Percentiles rank a stretch among this genome's conserved stretches.
Conservation (phyloP, 768 basidiomycete species). For the Gloeopeniophorella convolvens region DNA sequence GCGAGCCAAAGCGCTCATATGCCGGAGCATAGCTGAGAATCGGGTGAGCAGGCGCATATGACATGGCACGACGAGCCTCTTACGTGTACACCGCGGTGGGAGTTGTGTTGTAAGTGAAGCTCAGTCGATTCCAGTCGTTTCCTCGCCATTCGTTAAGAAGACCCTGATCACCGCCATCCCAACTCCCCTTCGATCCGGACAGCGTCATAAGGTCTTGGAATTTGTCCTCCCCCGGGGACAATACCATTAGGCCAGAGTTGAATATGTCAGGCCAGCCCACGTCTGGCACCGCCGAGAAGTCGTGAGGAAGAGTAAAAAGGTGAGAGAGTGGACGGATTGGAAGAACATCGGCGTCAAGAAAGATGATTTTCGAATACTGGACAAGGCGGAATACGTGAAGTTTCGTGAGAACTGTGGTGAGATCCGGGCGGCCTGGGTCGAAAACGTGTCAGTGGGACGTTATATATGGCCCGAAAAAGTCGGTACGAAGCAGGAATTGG, state of each 20-base stretch:
- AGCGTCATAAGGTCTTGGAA: constrained; percentile 69
- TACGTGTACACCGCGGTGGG: constrained; percentile 96
- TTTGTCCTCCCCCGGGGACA: constrained; percentile 75
- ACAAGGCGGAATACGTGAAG: constrained; percentile 91
- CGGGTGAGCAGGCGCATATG: constrained; percentile 1
- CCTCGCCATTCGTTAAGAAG: constrained; percentile 94
- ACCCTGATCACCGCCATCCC: constrained; percentile 99
- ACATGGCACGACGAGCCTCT: constrained; percentile 30
- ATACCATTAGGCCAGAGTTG: constrained; percentile 93
- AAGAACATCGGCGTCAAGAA: constrained; percentile 89
- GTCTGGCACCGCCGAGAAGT: constrained; percentile 92
- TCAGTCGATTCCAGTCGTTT: constrained; percentile 83
- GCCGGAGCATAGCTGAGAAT: constrained; percentile 84
- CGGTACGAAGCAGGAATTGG: background rate
- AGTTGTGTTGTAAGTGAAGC: constrained; percentile 97
- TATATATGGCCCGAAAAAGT: background rate
- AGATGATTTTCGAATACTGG: constrained; percentile 80
- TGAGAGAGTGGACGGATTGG: constrained; percentile 85
- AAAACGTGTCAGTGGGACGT: background rate
- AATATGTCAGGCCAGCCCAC: constrained; percentile 99
- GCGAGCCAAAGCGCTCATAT: constrained; percentile 85
- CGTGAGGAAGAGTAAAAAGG: constrained; percentile 76
- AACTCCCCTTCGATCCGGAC: constrained; percentile 73
- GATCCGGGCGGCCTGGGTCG: constrained; percentile 80
- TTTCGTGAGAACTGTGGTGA: constrained; percentile 91